Percentiles rank a stretch among this genome's conserved stretches.
These are phyloP conservation scores for Prunus mongolica DNA, from an alignment of 306 rosid genomes.

Conservation along the genomic window DNA sequence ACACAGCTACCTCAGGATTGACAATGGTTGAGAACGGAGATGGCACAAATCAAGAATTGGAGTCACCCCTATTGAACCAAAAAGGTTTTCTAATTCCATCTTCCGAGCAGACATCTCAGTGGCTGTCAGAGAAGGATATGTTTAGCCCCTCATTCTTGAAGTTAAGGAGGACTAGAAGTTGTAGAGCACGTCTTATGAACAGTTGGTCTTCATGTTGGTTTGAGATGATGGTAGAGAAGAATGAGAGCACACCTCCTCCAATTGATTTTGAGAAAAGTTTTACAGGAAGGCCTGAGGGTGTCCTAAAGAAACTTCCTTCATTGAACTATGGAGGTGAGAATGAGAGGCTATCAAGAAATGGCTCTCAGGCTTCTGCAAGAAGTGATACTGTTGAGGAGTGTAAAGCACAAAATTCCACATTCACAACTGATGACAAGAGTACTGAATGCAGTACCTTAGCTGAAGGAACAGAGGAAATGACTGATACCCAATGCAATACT, in stretches of 20 bases:
- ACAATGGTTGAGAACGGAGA: conserved; percentile 35
- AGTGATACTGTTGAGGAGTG: conserved; percentile 27
- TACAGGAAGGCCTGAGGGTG: conserved; percentile 56
- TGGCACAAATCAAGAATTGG: conserved; percentile 26
- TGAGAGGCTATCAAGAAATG: conserved; percentile 32
- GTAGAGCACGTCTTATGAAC: conserved; percentile 62
- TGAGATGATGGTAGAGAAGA: conserved; percentile 43
- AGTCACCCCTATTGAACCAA: conserved; percentile 31
- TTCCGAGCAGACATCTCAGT: conserved; percentile 42
- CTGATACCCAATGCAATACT: conserved; percentile 21
- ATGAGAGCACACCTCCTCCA: conserved; percentile 58
- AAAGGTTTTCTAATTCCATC: conserved; percentile 40
- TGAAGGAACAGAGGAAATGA: conserved; percentile 33
- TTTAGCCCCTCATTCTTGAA: conserved; percentile 33
- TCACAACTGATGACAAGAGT: conserved; percentile 30
- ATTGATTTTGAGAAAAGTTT: conserved; percentile 51
- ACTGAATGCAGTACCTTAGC: conserved; percentile 20
- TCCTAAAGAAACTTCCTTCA: conserved; percentile 44
- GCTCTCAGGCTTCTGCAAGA: conserved; percentile 34
- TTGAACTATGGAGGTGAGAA: conserved; percentile 35
- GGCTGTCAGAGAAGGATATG: conserved; percentile 28
- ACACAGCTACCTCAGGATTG: conserved; percentile 36
- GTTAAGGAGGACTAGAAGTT: conserved; percentile 68
- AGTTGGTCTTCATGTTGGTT: conserved; percentile 44
- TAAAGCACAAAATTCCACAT: conserved; percentile 29